Evolutionary conservation across 768 basidiomycete species (phyloP).

Genomic region (Macrolepiota fuliginosa): DNA sequence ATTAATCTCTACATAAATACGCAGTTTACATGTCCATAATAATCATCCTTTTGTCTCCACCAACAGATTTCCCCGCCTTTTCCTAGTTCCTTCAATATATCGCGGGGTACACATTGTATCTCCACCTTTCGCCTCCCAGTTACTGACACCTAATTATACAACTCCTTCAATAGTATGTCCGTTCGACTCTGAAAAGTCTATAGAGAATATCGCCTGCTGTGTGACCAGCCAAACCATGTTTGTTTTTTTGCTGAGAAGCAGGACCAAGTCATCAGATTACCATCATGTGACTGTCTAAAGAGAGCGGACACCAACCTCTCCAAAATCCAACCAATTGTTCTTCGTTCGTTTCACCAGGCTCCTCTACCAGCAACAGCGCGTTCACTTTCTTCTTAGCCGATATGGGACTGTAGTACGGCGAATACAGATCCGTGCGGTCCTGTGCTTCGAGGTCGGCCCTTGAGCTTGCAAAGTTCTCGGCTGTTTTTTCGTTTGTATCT

Average conservation of each 20-base stretch:
- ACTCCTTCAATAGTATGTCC: no score
- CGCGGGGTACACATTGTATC: no score
- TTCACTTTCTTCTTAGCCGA: not conserved
- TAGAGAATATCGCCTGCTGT: not conserved
- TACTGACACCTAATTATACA: no score
- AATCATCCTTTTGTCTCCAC: no score
- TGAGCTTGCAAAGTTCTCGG: not conserved
- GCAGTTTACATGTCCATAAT: no score
- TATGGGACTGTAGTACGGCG: constrained; percentile 5
- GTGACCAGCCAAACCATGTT: not conserved
- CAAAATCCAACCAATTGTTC: not conserved
- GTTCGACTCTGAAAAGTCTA: not conserved
- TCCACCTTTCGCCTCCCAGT: no score
- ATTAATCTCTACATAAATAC: no score
- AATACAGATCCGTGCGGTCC: not conserved
- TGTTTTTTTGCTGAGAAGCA: not conserved
- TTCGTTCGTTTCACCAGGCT: not conserved
- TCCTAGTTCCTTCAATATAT: no score
- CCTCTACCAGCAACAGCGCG: not conserved
- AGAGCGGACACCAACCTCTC: not conserved
- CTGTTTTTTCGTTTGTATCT: not conserved
- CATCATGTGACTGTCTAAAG: not conserved
- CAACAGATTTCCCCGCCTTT: no score
- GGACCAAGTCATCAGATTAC: not conserved
- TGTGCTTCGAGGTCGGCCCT: not conserved